Percentiles rank a stretch among this genome's conserved stretches.
Evolutionary conservation across 1,284 basidiomycete species (phyloP).

Genomic region (Coniferiporia weirii): DNA sequence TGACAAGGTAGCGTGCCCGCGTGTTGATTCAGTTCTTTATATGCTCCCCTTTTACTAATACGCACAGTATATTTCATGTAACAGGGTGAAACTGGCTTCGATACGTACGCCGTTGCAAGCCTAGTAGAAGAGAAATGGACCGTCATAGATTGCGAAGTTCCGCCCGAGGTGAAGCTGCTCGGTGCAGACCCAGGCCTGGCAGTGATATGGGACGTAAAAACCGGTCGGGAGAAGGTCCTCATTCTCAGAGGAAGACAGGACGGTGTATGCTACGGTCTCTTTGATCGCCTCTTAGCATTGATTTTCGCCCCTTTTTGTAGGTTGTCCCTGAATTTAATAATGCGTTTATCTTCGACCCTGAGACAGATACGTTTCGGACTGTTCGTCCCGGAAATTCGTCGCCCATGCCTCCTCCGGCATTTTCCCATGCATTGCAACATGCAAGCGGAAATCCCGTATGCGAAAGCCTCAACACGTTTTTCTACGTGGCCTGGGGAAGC

Average conservation of each 20-base stretch:
- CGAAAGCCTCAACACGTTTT: background rate
- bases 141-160: background rate
- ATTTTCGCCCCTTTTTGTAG: background rate
- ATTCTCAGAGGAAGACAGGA: background rate
- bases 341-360: background rate
- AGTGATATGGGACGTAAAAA: background rate
- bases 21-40: background rate
- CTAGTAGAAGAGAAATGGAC: background rate
- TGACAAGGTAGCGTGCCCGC: background rate
- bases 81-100: background rate
- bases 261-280: background rate
- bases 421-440: background rate
- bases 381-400: background rate
- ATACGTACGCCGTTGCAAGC: conserved; percentile 3
- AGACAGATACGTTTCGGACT: background rate
- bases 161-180: background rate
- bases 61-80: background rate
- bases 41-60: background rate
- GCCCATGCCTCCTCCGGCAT: background rate
- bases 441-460: background rate
- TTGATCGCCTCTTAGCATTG: background rate
- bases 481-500: background rate
- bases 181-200: background rate
- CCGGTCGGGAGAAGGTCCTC: background rate
- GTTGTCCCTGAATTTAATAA: background rate